Evolutionary conservation across 495 filamentous ascomycete species (phyloP), one percentile per base, ranked within the genome.

Genomic region (Viridothelium virens): DNA sequence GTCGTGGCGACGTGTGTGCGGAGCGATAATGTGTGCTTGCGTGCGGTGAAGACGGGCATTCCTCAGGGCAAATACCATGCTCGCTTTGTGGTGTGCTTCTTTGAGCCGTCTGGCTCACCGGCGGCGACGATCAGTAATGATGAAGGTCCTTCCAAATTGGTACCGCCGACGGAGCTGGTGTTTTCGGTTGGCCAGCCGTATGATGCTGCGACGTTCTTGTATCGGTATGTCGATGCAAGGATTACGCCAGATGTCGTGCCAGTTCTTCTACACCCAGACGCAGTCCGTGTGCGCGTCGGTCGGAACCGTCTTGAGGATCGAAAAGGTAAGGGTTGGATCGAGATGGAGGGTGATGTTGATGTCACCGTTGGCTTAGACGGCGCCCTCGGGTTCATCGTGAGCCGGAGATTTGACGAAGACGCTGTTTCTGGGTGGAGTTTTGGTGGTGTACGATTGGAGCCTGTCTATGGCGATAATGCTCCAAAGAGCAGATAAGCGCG

Each of bases 341-440:
- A 74, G 66, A 66, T 74, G 41, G 70, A 71, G 56, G 72, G 72
- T 33, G 70, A 74, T 67, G 63, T 71, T 37, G 71, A 74, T 56
- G 71, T 74, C n/a, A 62, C 53, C 39, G 72, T 74, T 3, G 72
- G 72, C 14, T 56, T 74, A 47, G 72, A 74, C 67, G 72, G 72
- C 1, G 72, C 67, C 34, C 38, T 72, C 12, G 72, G 72, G 0
- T 70, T 74, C 64, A 66, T 71, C 6, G 62, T 74, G 37, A 72
- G 66, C 56, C 69, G 68, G 69, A 69, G 61, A 53, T 74, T 56
- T 33, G 65, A 70, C 44, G 71, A 72, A 65, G 70, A 61, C 50
- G 64, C 47, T 11, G 68, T 67, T 18, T 70, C 67, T 66, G 72
- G 72, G 16, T 74, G 70, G 70, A 74, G 70, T 44, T 74, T 74